Conservation (phyloP, 495 filamentous ascomycete species). For the Terfezia claveryi region DNA sequence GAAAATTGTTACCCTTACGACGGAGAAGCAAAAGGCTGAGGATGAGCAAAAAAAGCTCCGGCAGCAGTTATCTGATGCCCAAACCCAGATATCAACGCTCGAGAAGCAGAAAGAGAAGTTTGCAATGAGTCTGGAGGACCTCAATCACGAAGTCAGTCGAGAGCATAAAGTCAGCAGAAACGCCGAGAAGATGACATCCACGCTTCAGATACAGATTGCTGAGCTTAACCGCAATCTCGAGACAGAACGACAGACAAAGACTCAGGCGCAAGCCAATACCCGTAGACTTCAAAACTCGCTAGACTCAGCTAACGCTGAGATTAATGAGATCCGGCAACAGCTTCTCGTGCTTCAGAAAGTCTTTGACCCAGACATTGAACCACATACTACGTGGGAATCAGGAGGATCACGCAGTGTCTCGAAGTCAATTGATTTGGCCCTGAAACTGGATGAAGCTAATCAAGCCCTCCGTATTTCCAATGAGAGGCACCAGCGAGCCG, state of each 20-base stretch:
- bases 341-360: constrained; percentile 63
- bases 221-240: constrained; percentile 79
- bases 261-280: constrained; percentile 67
- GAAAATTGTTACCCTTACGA: constrained; percentile 52
- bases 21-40: constrained; percentile 65
- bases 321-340: constrained; percentile 56
- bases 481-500: constrained; percentile 64
- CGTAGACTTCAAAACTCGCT: constrained; percentile 57
- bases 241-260: constrained; percentile 66
- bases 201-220: constrained; percentile 56
- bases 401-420: constrained; percentile 34
- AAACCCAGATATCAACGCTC: constrained; percentile 59
- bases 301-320: constrained; percentile 54
- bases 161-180: constrained; percentile 81
- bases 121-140: constrained; percentile 66
- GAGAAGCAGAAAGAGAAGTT: constrained; percentile 96
- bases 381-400: constrained; percentile 35
- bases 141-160: constrained; percentile 77
- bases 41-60: constrained; percentile 62
- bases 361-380: constrained; percentile 57
- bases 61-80: constrained; percentile 71
- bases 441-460: constrained; percentile 70
- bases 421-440: constrained; percentile 45
- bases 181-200: constrained; percentile 79
- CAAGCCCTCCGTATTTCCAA: constrained; percentile 65